phyloP scores from a whole-genome alignment of 129 eudicot genomes.

The Saussurea involucrata region DNA sequence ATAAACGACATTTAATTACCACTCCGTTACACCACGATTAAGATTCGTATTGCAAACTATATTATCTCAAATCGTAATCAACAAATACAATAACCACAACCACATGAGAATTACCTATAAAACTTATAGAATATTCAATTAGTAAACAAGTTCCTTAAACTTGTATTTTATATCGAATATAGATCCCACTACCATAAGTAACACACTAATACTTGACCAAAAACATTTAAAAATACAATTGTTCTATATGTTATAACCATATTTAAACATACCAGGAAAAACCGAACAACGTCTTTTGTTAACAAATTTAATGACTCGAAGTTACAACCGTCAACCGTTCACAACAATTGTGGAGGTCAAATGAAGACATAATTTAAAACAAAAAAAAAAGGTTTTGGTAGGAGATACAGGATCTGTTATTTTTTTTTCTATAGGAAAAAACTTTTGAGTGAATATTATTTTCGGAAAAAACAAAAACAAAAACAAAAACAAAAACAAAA shows the following conservation, averaged over 20 bases:
- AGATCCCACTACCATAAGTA: background rate
- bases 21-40: no score
- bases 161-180: background rate
- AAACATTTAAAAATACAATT: background rate
- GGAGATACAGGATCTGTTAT: background rate
- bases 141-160: background rate
- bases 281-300: background rate
- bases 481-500: background rate
- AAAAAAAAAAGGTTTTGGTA: background rate
- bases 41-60: no score
- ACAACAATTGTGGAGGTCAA: background rate
- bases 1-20: no score
- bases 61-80: no score
- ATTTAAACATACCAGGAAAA: background rate
- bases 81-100: no score
- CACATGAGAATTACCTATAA: no score
- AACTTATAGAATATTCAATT: no score
- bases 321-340: background rate
- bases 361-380: background rate
- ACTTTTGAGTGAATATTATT: background rate
- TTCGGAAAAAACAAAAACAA: background rate
- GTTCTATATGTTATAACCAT: background rate
- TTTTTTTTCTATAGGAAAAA: background rate
- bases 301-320: background rate
- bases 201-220: background rate